Evolutionary conservation across 306 rosid species (phyloP), one percentile per base, ranked within the genome.

Genomic region (Quercus berberidifolia): DNA sequence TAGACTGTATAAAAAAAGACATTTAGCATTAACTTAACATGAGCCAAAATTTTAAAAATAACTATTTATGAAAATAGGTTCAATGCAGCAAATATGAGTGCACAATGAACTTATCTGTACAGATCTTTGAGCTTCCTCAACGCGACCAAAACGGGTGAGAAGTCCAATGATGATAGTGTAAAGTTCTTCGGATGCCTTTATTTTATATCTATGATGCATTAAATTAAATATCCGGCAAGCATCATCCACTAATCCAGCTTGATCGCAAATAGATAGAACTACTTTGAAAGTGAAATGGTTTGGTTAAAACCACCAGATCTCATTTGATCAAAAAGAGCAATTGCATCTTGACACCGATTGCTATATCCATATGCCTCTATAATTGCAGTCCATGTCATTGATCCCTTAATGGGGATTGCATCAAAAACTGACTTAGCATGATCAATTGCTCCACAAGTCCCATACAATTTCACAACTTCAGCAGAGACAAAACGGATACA

Each of bases 371-470:
- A 80, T 35, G 97, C 92, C 83, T 86, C 89, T 69, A 91, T 85
- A 14, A 93, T 83, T 73, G 98, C 94, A 20, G 98, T 91, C 93
- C 94, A 83, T 76, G 98, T 84, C 92, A 93, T 89, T 4, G 93
- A 84, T 67, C 96, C 96, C 87, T 90, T 91, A 12, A 88, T 79
- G 6, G 88, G 87, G 60, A 91, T 81, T 17, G 87, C 81, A 55
- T 85, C 64, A 56, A 90, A 93, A 51, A 82, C 90, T 80, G 75
- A 79, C 74, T 81, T 83, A 21, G 93, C 98, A 76, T 76, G 64
- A 51, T 79, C 49, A 65, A 90, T 35, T 58, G 73, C 85, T 83
- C 94, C 87, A 62, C 90, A 87, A 56, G 38, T 62, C 18, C 97
- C 93, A 76, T 91, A 91, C 89, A 88, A 84, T 79, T 81, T 88